These are phyloP conservation scores for Saturnispora dispora DNA, from an alignment of 805 yeast genomes.

Conservation along the genomic window DNA sequence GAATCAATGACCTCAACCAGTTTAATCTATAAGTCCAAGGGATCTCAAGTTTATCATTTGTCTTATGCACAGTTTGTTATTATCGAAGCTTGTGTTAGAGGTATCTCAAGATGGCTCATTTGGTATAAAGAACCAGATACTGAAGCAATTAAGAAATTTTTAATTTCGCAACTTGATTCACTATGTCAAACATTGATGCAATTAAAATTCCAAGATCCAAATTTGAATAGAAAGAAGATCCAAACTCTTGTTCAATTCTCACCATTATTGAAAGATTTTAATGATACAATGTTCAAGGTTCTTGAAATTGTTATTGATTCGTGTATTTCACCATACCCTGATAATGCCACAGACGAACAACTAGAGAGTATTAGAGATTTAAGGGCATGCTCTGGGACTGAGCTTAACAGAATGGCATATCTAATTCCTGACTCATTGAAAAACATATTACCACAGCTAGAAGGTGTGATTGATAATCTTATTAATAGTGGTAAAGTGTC, in stretches of 20 bases:
- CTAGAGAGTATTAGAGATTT: conserved; percentile 77
- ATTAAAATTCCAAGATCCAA: conserved; percentile 71
- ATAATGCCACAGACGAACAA: conserved; percentile 47
- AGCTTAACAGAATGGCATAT: conserved; percentile 85
- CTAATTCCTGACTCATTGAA: conserved; percentile 88
- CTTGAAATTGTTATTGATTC: conserved; percentile 79
- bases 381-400: conserved; percentile 89
- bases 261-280: conserved; percentile 73
- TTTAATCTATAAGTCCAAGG: conserved; percentile 46
- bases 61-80: conserved; percentile 78
- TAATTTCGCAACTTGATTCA: conserved; percentile 50
- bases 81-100: conserved; percentile 84
- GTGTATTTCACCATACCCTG: conserved; percentile 75
- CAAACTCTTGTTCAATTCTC: conserved; percentile 93
- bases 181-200: conserved; percentile 68
- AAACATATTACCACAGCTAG: conserved; percentile 72
- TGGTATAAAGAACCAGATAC: conserved; percentile 66
- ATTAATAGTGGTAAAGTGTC: conserved; percentile 35
- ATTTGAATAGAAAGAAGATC: conserved; percentile 71
- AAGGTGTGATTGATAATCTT: conserved; percentile 66
- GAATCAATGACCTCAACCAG: conserved; percentile 47
- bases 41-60: conserved; percentile 57
- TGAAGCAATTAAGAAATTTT: conserved; percentile 42
- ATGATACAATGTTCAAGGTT: conserved; percentile 67
- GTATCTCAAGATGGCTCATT: conserved; percentile 89